Percentiles rank a stretch among this genome's conserved stretches.
These are phyloP conservation scores for Mortierella sp. DNA, from an alignment of 371 early-diverging fungal species.

Conservation along the genomic window DNA sequence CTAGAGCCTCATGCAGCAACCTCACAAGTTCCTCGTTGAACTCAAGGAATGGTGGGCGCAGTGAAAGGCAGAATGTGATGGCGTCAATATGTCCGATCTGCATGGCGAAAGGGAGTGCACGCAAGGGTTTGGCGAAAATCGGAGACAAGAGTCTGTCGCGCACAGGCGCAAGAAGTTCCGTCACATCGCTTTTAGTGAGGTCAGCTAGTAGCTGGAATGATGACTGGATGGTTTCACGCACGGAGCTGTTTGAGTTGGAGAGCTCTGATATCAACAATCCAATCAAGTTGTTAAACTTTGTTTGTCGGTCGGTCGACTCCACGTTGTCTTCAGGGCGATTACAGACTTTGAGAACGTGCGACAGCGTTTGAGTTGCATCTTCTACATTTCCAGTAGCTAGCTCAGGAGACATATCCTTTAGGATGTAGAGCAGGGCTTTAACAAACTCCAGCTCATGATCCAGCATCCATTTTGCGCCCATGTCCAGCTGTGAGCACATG, in stretches of 20 bases:
- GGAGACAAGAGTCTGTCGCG: conserved; percentile 91
- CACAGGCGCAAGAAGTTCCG: conserved; percentile 88
- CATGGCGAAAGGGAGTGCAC: conserved; percentile 95
- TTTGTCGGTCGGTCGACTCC: conserved; percentile 67
- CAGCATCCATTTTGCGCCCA: conserved; percentile 91
- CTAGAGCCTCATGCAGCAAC: conserved; percentile 92
- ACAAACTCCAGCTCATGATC: conserved; percentile 94
- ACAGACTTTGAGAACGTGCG: conserved; percentile 86
- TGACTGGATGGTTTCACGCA: conserved; percentile 90
- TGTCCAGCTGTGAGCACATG: conserved; percentile 82
- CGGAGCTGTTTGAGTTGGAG: conserved; percentile 89
- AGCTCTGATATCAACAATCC: conserved; percentile 91
- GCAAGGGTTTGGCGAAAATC: conserved; percentile 97
- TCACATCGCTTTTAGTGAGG: conserved; percentile 81
- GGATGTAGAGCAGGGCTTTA: conserved; percentile 90
- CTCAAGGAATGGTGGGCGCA: conserved; percentile 91
- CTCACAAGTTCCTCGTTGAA: conserved; percentile 95
- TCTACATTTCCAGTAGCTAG: conserved; percentile 82
- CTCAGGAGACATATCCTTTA: conserved; percentile 92
- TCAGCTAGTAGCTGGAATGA: conserved; percentile 87
- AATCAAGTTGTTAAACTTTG: conserved; percentile 79
- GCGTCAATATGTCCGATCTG: conserved; percentile 99
- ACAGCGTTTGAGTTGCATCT: conserved; percentile 82
- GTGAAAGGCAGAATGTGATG: conserved; percentile 93
- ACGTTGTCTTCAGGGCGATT: conserved; percentile 76